phyloP scores from a whole-genome alignment of 495 filamentous ascomycete genomes.

The Thermothielavioides terrestris region DNA sequence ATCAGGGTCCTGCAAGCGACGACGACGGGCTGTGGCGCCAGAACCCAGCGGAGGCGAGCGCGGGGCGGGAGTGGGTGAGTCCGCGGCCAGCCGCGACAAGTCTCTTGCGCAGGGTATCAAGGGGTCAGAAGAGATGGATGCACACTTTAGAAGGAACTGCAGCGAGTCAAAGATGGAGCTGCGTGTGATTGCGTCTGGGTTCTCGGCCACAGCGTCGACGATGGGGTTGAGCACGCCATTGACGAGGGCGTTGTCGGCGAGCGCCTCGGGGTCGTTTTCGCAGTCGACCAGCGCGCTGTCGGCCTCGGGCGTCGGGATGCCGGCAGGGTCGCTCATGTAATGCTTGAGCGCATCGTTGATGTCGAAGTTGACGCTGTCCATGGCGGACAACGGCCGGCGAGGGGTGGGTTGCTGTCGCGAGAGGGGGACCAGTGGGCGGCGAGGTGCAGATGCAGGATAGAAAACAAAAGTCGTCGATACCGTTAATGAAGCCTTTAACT shows the following conservation, averaged over 20 bases:
- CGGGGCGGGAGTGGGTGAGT: slow-evolving; percentile 7
- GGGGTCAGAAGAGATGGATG: slow-evolving; percentile 46
- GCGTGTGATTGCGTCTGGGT: slow-evolving; percentile 75
- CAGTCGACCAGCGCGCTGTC: slow-evolving; percentile 78
- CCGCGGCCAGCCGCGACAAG: slow-evolving; percentile 2
- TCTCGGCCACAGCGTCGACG: slow-evolving; percentile 85
- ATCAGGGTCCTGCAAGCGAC: slow-evolving; percentile 25
- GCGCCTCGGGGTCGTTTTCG: slow-evolving; percentile 80
- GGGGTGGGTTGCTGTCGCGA: neutral
- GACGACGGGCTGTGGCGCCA: slow-evolving; percentile 3
- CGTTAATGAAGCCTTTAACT: too few species aligned
- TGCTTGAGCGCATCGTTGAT: slow-evolving; percentile 92
- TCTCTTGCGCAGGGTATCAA: neutral
- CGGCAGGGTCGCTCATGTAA: slow-evolving; percentile 85
- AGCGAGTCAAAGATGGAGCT: slow-evolving; percentile 79
- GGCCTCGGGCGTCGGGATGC: slow-evolving; percentile 79
- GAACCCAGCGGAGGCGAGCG: slow-evolving; percentile 7
- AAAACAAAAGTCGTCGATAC: too few species aligned
- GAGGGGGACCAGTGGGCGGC: slow-evolving; percentile 12
- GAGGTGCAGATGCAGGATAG: neutral
- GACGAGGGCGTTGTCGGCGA: slow-evolving; percentile 62
- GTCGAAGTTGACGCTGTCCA: slow-evolving; percentile 80
- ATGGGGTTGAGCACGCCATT: slow-evolving; percentile 86
- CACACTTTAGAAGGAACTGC: slow-evolving; percentile 95
- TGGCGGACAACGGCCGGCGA: slow-evolving; percentile 33